phyloP scores from a whole-genome alignment of 2,329 filamentous ascomycete genomes.

The Chalara sp. region DNA sequence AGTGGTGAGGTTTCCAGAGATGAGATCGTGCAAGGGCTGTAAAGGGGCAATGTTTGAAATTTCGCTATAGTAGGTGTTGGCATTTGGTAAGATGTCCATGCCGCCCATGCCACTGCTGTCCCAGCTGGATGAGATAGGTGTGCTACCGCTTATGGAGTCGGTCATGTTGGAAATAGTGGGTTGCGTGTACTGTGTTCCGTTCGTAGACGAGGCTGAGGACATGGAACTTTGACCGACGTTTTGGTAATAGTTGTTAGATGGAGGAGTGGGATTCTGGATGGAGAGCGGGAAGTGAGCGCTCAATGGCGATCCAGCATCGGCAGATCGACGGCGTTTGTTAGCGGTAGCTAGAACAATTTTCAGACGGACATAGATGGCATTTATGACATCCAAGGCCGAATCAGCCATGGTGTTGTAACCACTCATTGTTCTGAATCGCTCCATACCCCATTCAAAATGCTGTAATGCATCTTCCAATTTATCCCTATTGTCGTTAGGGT shows the following conservation, averaged over 20 bases:
- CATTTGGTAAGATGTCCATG: neutral
- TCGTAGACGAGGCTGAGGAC: too few species aligned
- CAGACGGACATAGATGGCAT: constrained; percentile 46
- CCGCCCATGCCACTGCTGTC: constrained; percentile 9
- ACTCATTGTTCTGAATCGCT: constrained; percentile 50
- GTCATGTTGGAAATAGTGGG: constrained; percentile 23
- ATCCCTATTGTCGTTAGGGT: constrained; percentile 47
- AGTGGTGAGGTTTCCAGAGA: constrained; percentile 44
- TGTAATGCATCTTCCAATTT: constrained; percentile 40
- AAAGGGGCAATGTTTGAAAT: constrained; percentile 47
- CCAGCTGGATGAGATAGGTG: constrained; percentile 2
- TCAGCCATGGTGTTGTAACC: constrained; percentile 46
- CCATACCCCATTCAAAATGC: constrained; percentile 53
- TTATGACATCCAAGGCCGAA: constrained; percentile 48
- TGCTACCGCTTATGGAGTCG: too few species aligned
- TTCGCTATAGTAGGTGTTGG: neutral
- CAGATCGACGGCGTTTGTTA: neutral
- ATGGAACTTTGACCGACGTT: too few species aligned
- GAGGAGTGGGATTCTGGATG: neutral
- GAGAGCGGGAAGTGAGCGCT: neutral
- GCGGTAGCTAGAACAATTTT: constrained; percentile 34
- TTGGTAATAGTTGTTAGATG: too few species aligned
- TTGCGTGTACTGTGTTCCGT: constrained; percentile 13
- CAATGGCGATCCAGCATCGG: neutral
- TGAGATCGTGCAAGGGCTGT: constrained; percentile 49